Evolutionary conservation across 495 filamentous ascomycete species (phyloP).

Genomic region (Hapsidospora chrysogenum): DNA sequence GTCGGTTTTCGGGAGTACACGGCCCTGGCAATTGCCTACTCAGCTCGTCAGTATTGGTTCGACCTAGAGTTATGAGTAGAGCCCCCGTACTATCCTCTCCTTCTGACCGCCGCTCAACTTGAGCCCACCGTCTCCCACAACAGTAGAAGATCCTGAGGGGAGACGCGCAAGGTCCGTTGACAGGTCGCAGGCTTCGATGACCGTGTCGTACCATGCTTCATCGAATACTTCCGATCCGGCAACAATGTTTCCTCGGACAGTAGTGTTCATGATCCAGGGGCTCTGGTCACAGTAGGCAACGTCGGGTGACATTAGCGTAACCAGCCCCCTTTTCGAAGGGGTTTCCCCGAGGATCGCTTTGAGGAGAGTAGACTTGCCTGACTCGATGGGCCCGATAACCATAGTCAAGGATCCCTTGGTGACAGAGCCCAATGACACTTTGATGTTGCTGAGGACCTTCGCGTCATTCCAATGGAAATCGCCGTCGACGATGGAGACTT

Average conservation of each 20-base stretch:
- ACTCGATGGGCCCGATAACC: constrained; percentile 29
- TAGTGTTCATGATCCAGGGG: constrained; percentile 39
- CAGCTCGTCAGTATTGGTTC: background rate
- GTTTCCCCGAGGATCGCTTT: constrained; percentile 33
- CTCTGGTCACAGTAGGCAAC: constrained; percentile 24
- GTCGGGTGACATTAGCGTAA: constrained; percentile 3
- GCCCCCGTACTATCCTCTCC: constrained; percentile 39
- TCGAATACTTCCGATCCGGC: constrained; percentile 33
- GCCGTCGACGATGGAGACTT: constrained; percentile 12
- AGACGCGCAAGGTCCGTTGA: constrained; percentile 34
- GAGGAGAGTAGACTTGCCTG: constrained; percentile 32
- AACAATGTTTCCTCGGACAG: constrained; percentile 40
- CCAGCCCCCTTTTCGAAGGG: constrained; percentile 11
- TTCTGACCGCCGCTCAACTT: constrained; percentile 49
- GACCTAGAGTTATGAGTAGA: no score
- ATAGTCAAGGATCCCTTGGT: constrained; percentile 16
- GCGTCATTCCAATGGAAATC: constrained; percentile 27
- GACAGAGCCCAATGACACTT: constrained; percentile 10
- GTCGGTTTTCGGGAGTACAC: constrained; percentile 8
- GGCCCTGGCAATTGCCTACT: constrained; percentile 9
- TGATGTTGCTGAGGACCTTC: constrained; percentile 16
- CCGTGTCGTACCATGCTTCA: constrained; percentile 39
- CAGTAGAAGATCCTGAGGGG: constrained; percentile 36
- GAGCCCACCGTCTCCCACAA: constrained; percentile 44
- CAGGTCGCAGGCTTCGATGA: constrained; percentile 49